phyloP scores from a whole-genome alignment of 1,284 basidiomycete species.

The Psilocybe mexicana region DNA sequence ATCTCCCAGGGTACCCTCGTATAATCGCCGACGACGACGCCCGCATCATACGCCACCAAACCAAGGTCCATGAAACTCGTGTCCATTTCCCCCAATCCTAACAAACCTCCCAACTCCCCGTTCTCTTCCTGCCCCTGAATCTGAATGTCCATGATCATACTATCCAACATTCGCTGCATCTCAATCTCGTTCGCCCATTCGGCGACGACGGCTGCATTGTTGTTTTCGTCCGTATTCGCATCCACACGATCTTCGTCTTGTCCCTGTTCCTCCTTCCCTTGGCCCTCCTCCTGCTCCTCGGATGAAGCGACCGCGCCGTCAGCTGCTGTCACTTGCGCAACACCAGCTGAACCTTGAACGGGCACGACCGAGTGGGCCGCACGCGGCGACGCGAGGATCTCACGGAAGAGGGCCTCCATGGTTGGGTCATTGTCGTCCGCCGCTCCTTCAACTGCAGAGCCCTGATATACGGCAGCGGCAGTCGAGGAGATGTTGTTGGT shows the following conservation, averaged over 20 bases:
- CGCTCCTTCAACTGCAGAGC: slow-evolving; percentile 17
- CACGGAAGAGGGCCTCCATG: slow-evolving; percentile 63
- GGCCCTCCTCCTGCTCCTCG: slow-evolving; percentile 7
- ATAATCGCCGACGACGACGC: slow-evolving; percentile 5
- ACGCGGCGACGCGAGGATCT: slow-evolving; percentile 63
- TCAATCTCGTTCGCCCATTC: slow-evolving; percentile 51
- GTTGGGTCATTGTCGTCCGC: slow-evolving; percentile 36
- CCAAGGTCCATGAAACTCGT: slow-evolving; percentile 13
- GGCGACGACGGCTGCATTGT: slow-evolving; percentile 12
- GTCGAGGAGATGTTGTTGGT: slow-evolving; percentile 13
- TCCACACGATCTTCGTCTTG: slow-evolving; percentile 13
- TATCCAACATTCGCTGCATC: slow-evolving; percentile 61
- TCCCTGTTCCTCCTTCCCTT: slow-evolving; percentile 14
- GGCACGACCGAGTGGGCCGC: slow-evolving; percentile 30
- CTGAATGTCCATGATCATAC: slow-evolving; percentile 20
- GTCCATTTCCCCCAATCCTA: slow-evolving; percentile 3
- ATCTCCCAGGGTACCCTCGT: slow-evolving; percentile 8
- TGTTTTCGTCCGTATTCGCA: slow-evolving; percentile 12
- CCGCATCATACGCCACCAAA: slow-evolving; percentile 7
- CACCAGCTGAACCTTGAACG: slow-evolving; percentile 26
- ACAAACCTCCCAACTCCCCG: background rate
- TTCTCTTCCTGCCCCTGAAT: background rate
- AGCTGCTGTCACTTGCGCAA: slow-evolving; percentile 28
- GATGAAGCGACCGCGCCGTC: slow-evolving; percentile 13
- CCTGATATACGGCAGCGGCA: slow-evolving; percentile 25